Base-by-base conservation (phyloP, 2,329 filamentous ascomycete genomes). In the Xylariaceae sp. region DNA sequence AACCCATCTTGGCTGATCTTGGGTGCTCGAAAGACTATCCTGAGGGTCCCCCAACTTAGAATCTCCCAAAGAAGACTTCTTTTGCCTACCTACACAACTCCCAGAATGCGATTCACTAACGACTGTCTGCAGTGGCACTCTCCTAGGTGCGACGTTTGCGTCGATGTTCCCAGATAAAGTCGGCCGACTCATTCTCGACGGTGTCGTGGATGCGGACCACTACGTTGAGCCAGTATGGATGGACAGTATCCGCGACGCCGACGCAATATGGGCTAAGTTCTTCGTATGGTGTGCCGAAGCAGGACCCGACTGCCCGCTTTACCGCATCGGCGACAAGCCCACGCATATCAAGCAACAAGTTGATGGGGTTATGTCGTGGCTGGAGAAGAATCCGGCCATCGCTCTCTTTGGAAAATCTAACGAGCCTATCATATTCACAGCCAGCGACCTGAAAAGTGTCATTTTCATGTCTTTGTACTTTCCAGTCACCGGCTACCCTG, bases 251-350 rank as follows among this genome's bases (percentile, higher is more conserved):
- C 49, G 59, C 32, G 69, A 78, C 44, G 63, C 69, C 26, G 74
- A 79, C 41, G 58, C 67, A 37, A 63, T 69, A 13, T 64, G 72
- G 42, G 59, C 60, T 2, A 60, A 51, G 29, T 76, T 79, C 51
- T 74, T 69, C 46, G 53, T 61, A 34, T 66, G 64, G 32, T 80
- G 76, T 51, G 67, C 64, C 40, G 61, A 65, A 16, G 72, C 67
- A 9, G 65, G 66, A 2, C 38, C 54, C 4, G 55, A 50, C 12
- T 75, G 71, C 45, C 48, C 50, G 4, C 53, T 74, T 37, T 67
- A 61, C 38, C 63, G 63, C 8, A 39, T 55, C 4, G 63, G 64
- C 12, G 62, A 67, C 31, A 52, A 55, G 2, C 43, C 58, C 4
- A 56, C 56, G 9, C 57, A 59, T 37, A 41, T 67, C 18, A 49